Conservation (phyloP, 306 rosid species). For the Quercus alba region DNA sequence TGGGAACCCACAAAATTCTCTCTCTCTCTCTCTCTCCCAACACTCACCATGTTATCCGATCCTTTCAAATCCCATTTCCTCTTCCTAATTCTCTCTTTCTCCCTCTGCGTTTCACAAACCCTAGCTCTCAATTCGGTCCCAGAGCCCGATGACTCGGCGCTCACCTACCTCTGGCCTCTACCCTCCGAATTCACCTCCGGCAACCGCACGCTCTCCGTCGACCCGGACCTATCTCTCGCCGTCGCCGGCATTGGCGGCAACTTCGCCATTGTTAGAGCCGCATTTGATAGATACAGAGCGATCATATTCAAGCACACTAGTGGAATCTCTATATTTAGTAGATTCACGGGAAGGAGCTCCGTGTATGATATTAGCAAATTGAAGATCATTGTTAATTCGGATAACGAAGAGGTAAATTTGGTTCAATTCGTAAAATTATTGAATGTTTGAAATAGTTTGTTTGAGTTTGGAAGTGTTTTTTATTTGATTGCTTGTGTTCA, state of each 20-base stretch:
- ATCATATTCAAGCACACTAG: slow-evolving; percentile 60
- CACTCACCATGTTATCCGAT: not conserved
- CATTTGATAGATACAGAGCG: slow-evolving; percentile 66
- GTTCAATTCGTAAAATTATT: not conserved
- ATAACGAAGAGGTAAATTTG: slow-evolving; percentile 47
- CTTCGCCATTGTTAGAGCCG: slow-evolving; percentile 46
- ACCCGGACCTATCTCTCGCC: slow-evolving; percentile 59
- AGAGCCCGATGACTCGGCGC: slow-evolving; percentile 27
- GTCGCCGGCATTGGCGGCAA: slow-evolving; percentile 42
- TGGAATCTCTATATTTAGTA: slow-evolving; percentile 29
- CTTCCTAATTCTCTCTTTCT: slow-evolving; percentile 18
- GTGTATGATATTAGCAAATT: slow-evolving; percentile 45
- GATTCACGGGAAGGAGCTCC: slow-evolving; percentile 28
- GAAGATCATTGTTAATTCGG: slow-evolving; percentile 53
- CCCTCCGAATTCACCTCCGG: slow-evolving; percentile 69
- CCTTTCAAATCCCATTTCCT: not conserved
- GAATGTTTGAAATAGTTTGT: not conserved
- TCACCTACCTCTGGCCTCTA: slow-evolving; percentile 80
- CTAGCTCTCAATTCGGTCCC: slow-evolving; percentile 9
- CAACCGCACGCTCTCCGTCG: slow-evolving; percentile 53
- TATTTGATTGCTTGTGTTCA: slow-evolving; percentile 20
- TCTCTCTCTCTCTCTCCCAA: too few relatives aligned
- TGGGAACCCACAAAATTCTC: not conserved
- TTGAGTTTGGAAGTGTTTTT: slow-evolving; percentile 10
- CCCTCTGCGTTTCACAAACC: slow-evolving; percentile 27